These are phyloP conservation scores for Candida fluviatilis DNA, from an alignment of 805 yeast species.

Conservation along the genomic window DNA sequence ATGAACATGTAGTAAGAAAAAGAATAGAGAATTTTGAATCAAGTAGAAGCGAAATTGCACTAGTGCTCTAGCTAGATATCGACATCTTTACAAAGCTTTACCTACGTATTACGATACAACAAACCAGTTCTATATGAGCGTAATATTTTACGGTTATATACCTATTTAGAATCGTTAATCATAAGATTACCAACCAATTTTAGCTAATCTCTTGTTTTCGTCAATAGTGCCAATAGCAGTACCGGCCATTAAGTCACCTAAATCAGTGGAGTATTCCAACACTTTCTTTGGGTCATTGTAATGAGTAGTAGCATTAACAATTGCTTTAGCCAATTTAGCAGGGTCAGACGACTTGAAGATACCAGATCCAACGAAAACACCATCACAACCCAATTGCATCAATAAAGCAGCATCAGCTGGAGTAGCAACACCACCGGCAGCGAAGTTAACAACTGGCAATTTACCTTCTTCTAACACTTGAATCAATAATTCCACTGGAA, in stretches of 20 bases:
- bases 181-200: conserved; percentile 46
- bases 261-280: conserved; percentile 61
- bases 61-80: too few relatives aligned
- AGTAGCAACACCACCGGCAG: conserved; percentile 87
- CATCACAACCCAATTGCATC: conserved; percentile 43
- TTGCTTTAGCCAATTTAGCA: conserved; percentile 68
- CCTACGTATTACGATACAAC: too few relatives aligned
- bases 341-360: conserved; percentile 75
- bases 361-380: conserved; percentile 50
- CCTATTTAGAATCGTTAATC: neutral
- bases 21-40: too few relatives aligned
- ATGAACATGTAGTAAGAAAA: too few relatives aligned
- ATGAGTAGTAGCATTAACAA: conserved; percentile 74
- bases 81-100: too few relatives aligned
- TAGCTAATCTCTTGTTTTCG: conserved; percentile 43
- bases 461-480: conserved; percentile 45
- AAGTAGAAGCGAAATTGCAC: too few relatives aligned
- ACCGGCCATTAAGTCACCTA: conserved; percentile 78
- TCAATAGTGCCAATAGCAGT: conserved; percentile 51
- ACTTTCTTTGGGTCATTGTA: conserved; percentile 57
- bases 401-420: conserved; percentile 85
- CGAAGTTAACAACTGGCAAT: conserved; percentile 79
- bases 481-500: conserved; percentile 51
- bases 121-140: too few relatives aligned
- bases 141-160: too few relatives aligned